Evolutionary conservation across 768 basidiomycete species (phyloP), one percentile per base, ranked within the genome.

Genomic region (Pisolithus microcarpus): DNA sequence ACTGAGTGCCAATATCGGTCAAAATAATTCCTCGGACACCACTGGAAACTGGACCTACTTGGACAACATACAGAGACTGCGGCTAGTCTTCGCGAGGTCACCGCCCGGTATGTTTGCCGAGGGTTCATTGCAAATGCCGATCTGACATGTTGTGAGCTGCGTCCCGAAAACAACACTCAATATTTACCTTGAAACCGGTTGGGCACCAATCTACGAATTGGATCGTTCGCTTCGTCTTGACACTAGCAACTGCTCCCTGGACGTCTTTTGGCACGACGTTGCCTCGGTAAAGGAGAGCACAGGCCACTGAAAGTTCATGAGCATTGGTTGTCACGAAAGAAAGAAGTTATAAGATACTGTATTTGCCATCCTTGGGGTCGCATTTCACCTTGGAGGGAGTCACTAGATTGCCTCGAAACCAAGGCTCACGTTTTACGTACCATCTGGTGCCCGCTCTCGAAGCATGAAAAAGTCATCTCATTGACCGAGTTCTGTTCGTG

Each of bases 131-230:
- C 95, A 98, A 72, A 98, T 88, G 68, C 95, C 95, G 59, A 96
- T 85, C 80, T 83, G 62, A 60, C 68, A 68, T 49, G 59, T 58
- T 7, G 39, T 63, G 66, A 52, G 63, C 63, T 26, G 24, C 24
- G n/a, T 31, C 46, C 39, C 38, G n/a, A 23, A 6, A 15, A 23
- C 7, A 38, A 38, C 36, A 3, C 24, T 42, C 46, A 11, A 38
- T 15, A 56, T 65, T 38, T 38, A 79, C 78, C 74, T 94, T 94
- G 85, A 94, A 95, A 55, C 94, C 95, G 63, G 95, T 98, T 36
- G 90, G 90, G 70, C 91, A 93, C 94, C 94, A 97, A 65, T 96
- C 94, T 55, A 97, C 94, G 67, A 95, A 96, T 64, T 95, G 93
- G 64, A 98, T 96, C 23, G 95, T 96, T 58, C 88, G 83, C 80